Evolutionary conservation across 1,139 yeast genomes (phyloP), one percentile per base, ranked within the genome.

Genomic region (Saccharomyces hybrid): DNA sequence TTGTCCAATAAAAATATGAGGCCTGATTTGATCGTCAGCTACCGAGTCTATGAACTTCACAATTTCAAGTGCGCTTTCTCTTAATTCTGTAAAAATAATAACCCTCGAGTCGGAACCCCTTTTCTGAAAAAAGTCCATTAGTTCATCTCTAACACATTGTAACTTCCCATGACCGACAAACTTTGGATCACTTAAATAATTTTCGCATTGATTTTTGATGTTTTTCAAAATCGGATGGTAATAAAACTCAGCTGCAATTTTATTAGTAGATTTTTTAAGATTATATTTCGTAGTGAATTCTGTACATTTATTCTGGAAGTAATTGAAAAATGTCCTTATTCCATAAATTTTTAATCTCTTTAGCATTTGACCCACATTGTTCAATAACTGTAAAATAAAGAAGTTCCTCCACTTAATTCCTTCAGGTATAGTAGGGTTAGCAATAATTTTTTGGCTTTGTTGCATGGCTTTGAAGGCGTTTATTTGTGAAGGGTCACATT

Each of bases 1-100:
- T 59, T 95, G 99, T 0, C 99, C 99, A 58, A 95, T 88, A 67
- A 95, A 95, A 28, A 93, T 81, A 67, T 89, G 96, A 0, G 99
- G 88, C 53, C 80, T 79, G 27, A 87, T 75, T 1, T 70, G 69
- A 3, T 71, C 69, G 14, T 73, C 71, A 14, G 70, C 62, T 56
- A 69, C 63, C 20, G 66, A 67, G 57, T 83, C 88, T 38, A 93
- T 75, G 2, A 83, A 78, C 56, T 82, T 80, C 1, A 88, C 89
- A 52, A 95, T 85, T 59, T 90, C 97, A 41, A 88, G 73, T 0
- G 98, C 98, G 4, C 96, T 85, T 58, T 88, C 95, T 64, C 99
- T 78, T 58, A 82, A 80, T 65, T 90, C 96, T 0, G 96, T 88
- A 66, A 93, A 93, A 0, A 93, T 78, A 51, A 93, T 93, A 1